phyloP scores from a whole-genome alignment of 441 rosid species.

The Brassica hybrid region DNA sequence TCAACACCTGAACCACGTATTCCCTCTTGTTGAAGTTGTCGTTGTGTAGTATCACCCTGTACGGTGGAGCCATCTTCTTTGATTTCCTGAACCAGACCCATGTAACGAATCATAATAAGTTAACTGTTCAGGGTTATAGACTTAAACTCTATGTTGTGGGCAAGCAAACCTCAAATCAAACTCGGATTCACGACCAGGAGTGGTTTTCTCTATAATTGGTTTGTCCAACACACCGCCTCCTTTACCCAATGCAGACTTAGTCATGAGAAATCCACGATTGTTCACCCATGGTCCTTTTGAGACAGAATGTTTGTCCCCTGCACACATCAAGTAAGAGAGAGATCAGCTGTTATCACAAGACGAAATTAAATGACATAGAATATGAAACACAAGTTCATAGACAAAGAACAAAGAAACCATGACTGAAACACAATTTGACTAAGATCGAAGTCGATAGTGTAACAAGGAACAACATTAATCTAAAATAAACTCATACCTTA shows the following conservation, averaged over 20 bases:
- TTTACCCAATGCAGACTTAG: slow-evolving; percentile 66
- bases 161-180: slow-evolving; percentile 73
- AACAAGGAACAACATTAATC: neutral
- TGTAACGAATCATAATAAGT: neutral
- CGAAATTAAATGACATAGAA: neutral
- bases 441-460: neutral
- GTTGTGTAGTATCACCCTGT: slow-evolving; percentile 81
- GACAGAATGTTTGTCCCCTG: slow-evolving; percentile 68
- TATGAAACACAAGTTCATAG: no score
- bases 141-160: neutral
- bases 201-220: slow-evolving; percentile 80
- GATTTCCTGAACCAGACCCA: slow-evolving; percentile 59
- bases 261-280: slow-evolving; percentile 62
- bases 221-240: slow-evolving; percentile 90
- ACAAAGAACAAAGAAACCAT: neutral
- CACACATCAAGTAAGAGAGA: slow-evolving; percentile 16
- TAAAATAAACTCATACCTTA: neutral
- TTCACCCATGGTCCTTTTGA: slow-evolving; percentile 61
- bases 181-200: slow-evolving; percentile 90
- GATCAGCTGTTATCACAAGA: neutral
- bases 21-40: slow-evolving; percentile 90
- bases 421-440: neutral
- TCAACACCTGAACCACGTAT: slow-evolving; percentile 91
- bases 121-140: neutral
- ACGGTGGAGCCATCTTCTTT: slow-evolving; percentile 84